Evolutionary conservation across 2,329 filamentous ascomycete species (phyloP), one percentile per base, ranked within the genome.

Genomic region (Mycosphaerella sp.): DNA sequence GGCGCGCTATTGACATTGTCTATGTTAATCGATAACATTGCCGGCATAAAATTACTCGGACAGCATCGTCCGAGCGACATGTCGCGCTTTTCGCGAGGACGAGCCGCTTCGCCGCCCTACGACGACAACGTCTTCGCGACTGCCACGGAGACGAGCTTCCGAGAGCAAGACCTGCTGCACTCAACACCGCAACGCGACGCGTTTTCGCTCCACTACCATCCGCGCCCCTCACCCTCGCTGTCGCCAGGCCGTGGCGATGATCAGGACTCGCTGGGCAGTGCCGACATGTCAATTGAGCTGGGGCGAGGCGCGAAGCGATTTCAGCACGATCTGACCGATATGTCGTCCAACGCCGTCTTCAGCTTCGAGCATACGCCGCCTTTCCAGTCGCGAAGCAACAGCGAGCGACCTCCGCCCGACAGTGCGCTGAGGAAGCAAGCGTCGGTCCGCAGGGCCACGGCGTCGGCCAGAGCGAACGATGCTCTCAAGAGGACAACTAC

Each of bases 281-380:
- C 66, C 14, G 70, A 73, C 53, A 71, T 77, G 55, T 82, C 80
- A 2, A 73, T 84, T 53, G 81, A 85, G 63, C 66, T 81, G 32
- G 80, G 78, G 44, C 74, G 82, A 51, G 81, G 77, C 32, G 66
- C 70, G 21, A 72, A 72, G 56, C 67, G 69, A 46, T 50, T 53
- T 66, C 21, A 72, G 55, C 60, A 73, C 74, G 67, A 58, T 57
- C 61, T 71, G 59, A 54, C 62, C 67, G 64, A 80, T 57, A 74
- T 79, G 61, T 80, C 78, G 29, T 74, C 76, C 44, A 74, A 77
- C 57, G 73, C 74, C 4, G 66, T 73, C 39, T 75, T 81, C 64
- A 74, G 70, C 59, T 67, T 77, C 45, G 70, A 76, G 62, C 48
- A 76, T 54, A 76, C 75, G 23, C 74, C 73, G n/a, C 72, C 71